phyloP scores from a whole-genome alignment of 1,284 basidiomycete genomes.

The Wolfiporia cocos region DNA sequence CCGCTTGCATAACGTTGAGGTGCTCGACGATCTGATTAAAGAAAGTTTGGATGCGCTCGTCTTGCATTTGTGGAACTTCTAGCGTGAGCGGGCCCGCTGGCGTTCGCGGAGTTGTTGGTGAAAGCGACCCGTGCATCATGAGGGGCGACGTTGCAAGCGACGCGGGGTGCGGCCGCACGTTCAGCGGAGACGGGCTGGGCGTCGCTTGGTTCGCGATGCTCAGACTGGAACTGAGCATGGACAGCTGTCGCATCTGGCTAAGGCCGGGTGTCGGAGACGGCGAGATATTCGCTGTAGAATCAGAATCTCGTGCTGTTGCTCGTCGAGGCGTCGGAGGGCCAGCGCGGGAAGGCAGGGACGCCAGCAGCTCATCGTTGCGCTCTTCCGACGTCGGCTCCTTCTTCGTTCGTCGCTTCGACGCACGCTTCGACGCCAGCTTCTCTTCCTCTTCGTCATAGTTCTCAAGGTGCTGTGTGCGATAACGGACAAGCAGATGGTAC shows the following conservation, averaged over 20 bases:
- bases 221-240: conserved; percentile 5
- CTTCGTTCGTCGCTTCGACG: conserved; percentile 23
- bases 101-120: conserved; percentile 23
- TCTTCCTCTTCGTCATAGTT: conserved; percentile 60
- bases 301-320: conserved; percentile 29
- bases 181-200: conserved; percentile 13
- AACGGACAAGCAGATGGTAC: conserved; percentile 80
- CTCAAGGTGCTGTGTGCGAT: conserved; percentile 66
- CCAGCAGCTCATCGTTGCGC: conserved; percentile 10
- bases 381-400: conserved; percentile 11
- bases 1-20: conserved; percentile 62
- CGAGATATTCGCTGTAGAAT: conserved; percentile 6
- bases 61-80: conserved; percentile 45
- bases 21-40: conserved; percentile 81
- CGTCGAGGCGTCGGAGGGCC: conserved; percentile 57
- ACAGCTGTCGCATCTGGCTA: conserved; percentile 16
- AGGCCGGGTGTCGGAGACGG: conserved; percentile 15
- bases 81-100: conserved; percentile 18
- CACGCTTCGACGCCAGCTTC: conserved; percentile 25
- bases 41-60: conserved; percentile 71
- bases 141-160: conserved; percentile 22
- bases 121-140: conserved; percentile 24
- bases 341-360: conserved; percentile 43
- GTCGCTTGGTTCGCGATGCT: conserved; percentile 10
- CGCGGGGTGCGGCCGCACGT: conserved; percentile 11